Conservation (phyloP, 2,329 filamentous ascomycete genomes). For the Diaporthe velutina region DNA sequence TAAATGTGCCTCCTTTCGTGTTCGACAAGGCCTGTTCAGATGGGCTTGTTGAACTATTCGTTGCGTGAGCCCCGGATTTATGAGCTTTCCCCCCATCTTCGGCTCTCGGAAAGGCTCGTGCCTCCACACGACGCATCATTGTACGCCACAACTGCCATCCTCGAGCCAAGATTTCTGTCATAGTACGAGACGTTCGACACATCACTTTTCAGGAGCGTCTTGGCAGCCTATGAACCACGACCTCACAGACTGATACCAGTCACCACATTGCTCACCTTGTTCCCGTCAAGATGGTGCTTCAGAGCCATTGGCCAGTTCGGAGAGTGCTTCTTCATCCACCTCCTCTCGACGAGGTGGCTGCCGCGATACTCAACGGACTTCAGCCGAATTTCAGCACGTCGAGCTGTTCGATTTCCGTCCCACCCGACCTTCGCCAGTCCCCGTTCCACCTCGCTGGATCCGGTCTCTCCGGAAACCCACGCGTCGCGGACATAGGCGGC, state of each 20-base stretch:
- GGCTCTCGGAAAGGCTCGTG: background rate
- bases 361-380: background rate
- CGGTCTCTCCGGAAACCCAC: slow-evolving; percentile 55
- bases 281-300: background rate
- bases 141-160: background rate
- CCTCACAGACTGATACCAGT: too few species aligned
- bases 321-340: background rate
- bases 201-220: background rate
- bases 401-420: background rate
- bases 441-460: slow-evolving; percentile 54
- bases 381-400: background rate
- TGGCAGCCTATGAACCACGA: background rate
- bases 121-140: background rate
- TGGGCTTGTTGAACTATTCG: background rate
- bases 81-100: background rate
- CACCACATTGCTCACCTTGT: too few species aligned
- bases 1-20: too few species aligned
- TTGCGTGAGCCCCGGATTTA: background rate
- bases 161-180: background rate
- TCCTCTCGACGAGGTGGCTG: background rate
- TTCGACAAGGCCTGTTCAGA: background rate
- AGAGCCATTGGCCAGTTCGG: background rate
- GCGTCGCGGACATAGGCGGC: slow-evolving; percentile 59
- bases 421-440: slow-evolving; percentile 51
- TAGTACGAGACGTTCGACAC: background rate